Conservation (phyloP, 352 stramenopile species). For the Phytophthora hybrid region DNA sequence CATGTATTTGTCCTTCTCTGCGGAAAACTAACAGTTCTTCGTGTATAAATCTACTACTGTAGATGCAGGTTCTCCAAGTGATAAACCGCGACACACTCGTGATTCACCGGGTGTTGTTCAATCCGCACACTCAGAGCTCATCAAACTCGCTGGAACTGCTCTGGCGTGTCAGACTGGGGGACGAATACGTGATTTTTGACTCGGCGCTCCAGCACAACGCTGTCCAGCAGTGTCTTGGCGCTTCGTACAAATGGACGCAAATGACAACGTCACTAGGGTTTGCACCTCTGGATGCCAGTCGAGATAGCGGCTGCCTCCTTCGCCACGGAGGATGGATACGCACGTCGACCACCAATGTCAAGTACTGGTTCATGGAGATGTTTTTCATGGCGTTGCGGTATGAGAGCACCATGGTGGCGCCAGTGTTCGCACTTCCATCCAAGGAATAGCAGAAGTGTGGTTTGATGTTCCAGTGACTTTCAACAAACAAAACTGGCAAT, state of each 20-base stretch:
- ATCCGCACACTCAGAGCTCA: conserved; percentile 60
- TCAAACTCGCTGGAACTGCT: conserved; percentile 66
- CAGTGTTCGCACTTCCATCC: conserved; percentile 46
- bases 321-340: conserved; percentile 64
- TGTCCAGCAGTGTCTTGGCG: conserved; percentile 59
- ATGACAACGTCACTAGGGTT: conserved; percentile 62
- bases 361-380: conserved; percentile 69
- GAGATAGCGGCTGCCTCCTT: conserved; percentile 46
- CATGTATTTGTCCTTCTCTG: neutral
- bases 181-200: conserved; percentile 67
- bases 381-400: conserved; percentile 71
- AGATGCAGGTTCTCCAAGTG: conserved; percentile 64
- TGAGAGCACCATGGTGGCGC: conserved; percentile 62
- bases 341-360: conserved; percentile 45
- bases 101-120: conserved; percentile 67
- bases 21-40: neutral
- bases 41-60: neutral
- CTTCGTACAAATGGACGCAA: conserved; percentile 59
- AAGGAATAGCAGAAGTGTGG: conserved; percentile 19
- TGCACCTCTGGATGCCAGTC: conserved; percentile 28
- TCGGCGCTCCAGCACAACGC: conserved; percentile 61
- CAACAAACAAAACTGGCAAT: conserved; percentile 4
- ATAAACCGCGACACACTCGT: conserved; percentile 60
- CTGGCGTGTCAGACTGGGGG: conserved; percentile 51
- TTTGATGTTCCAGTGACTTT: conserved; percentile 7